These are phyloP conservation scores for Lipomyces starkeyi DNA, from an alignment of 805 yeast species.

Conservation along the genomic window DNA sequence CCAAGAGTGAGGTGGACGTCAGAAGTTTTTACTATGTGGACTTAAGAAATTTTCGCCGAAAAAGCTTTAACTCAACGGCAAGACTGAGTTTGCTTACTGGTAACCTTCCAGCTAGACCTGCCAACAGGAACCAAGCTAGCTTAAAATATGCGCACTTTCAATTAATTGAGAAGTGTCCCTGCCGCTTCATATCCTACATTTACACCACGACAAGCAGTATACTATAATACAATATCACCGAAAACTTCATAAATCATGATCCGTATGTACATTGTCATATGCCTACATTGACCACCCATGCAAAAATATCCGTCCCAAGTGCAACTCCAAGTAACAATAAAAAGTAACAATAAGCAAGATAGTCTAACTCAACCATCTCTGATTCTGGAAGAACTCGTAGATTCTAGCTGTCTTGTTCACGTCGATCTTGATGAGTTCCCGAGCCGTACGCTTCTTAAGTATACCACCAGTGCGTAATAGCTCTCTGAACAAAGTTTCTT, in stretches of 20 bases:
- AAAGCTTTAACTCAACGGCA: too few relatives aligned
- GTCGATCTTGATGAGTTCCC: conserved; percentile 83
- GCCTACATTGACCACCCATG: not conserved
- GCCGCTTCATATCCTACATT: too few relatives aligned
- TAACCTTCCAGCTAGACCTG: too few relatives aligned
- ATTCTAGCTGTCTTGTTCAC: conserved; percentile 83
- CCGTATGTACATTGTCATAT: not conserved
- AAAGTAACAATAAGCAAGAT: not conserved
- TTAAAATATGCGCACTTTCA: too few relatives aligned
- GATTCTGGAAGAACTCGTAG: conserved; percentile 90
- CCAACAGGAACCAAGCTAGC: too few relatives aligned
- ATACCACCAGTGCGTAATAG: conserved; percentile 83
- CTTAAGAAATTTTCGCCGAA: too few relatives aligned
- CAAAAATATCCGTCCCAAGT: not conserved
- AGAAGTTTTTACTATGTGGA: too few relatives aligned
- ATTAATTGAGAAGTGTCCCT: too few relatives aligned
- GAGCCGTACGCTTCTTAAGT: conserved; percentile 81
- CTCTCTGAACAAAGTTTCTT: conserved; percentile 86
- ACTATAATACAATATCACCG: not conserved
- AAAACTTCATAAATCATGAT: not conserved
- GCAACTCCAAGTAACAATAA: not conserved
- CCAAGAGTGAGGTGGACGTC: too few relatives aligned
- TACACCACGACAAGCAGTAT: not conserved
- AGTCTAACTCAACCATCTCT: conserved; percentile 71
- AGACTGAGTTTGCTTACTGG: too few relatives aligned